Evolutionary conservation across 2,329 filamentous ascomycete species (phyloP).

Genomic region (Fusarium sublunatum): DNA sequence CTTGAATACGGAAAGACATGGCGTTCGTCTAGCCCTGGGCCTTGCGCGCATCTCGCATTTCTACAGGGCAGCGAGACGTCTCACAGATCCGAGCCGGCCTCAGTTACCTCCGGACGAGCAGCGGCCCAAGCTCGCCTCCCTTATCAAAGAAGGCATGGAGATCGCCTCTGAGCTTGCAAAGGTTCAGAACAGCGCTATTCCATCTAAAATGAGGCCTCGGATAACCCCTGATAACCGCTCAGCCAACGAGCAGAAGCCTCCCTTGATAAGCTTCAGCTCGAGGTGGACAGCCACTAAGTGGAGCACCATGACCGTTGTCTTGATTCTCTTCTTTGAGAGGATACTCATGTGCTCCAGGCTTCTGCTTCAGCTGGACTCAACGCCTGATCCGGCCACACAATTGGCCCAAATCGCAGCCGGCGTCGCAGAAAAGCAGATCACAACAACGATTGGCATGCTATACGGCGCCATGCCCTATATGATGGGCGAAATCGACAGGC

Average conservation of each 20-base stretch:
- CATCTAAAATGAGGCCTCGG: constrained; percentile 10
- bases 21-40: constrained; percentile 22
- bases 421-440: constrained; percentile 17
- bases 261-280: constrained; percentile 15
- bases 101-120: not conserved
- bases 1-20: constrained; percentile 9
- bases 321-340: constrained; percentile 25
- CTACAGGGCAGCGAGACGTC: constrained; percentile 19
- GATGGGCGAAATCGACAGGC: constrained; percentile 25
- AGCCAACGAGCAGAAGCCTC: not conserved
- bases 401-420: constrained; percentile 9
- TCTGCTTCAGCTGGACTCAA: constrained; percentile 5
- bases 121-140: constrained; percentile 15
- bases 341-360: constrained; percentile 12
- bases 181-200: constrained; percentile 11
- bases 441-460: constrained; percentile 2
- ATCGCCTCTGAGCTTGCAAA: constrained; percentile 15
- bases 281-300: constrained; percentile 25
- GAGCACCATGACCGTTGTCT: constrained; percentile 8
- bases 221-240: constrained; percentile 23
- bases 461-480: constrained; percentile 20
- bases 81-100: constrained; percentile 3
- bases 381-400: constrained; percentile 2
- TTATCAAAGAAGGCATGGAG: constrained; percentile 25
- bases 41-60: constrained; percentile 29